Conservation (phyloP, 1,139 yeast species). For the Yarrowia galli region DNA sequence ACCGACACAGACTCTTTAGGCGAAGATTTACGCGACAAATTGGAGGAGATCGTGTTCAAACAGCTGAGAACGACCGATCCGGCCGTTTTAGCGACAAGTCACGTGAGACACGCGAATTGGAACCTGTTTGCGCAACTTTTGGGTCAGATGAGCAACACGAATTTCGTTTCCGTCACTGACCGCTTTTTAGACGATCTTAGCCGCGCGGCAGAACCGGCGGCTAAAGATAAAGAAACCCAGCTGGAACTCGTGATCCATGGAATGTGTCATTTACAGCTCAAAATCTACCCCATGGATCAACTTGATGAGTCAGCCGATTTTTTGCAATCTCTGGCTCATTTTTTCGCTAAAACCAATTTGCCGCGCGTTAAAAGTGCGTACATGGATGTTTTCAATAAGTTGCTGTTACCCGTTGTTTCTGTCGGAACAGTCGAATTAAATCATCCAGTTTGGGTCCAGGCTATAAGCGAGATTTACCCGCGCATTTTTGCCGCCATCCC, state of each 20-base stretch:
- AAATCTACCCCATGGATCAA: constrained; percentile 81
- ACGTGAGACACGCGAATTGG: constrained; percentile 92
- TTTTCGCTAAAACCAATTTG: constrained; percentile 71
- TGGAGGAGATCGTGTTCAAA: constrained; percentile 92
- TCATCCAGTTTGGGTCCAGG: constrained; percentile 93
- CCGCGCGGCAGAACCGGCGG: constrained; percentile 65
- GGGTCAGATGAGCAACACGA: constrained; percentile 86
- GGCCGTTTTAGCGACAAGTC: constrained; percentile 64
- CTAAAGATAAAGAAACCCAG: constrained; percentile 71
- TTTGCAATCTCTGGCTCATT: constrained; percentile 81
- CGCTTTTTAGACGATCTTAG: constrained; percentile 92
- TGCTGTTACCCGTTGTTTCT: constrained; percentile 84
- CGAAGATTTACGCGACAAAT: constrained; percentile 78
- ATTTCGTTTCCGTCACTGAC: constrained; percentile 89
- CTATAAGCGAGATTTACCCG: constrained; percentile 67
- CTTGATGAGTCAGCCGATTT: constrained; percentile 95
- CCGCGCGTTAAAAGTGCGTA: constrained; percentile 72
- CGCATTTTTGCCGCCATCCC: constrained; percentile 57
- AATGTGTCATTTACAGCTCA: constrained; percentile 81
- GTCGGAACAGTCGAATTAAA: constrained; percentile 91
- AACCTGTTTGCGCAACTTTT: constrained; percentile 85
- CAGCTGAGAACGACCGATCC: constrained; percentile 92
- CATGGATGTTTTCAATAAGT: constrained; percentile 78
- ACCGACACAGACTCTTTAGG: constrained; percentile 76
- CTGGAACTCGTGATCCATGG: constrained; percentile 83